A percentile compares a stretch with the other conserved stretches of the same genome.
Conservation (phyloP, 331 rosid genomes). For the Acacia concinna region DNA sequence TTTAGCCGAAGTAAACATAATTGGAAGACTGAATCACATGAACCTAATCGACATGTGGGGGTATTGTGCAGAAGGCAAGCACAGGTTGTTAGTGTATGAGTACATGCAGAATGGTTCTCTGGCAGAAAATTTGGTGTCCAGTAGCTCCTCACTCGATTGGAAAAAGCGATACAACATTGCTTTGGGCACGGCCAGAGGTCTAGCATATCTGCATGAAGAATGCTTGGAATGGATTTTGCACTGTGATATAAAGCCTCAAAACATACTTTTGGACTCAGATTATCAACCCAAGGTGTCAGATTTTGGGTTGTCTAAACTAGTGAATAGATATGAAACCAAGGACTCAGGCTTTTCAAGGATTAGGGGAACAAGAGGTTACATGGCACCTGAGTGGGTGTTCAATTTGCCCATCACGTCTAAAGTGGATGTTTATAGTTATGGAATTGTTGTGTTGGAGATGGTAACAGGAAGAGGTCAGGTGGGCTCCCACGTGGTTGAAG, state of each 20-base stretch:
- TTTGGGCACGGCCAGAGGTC: conserved; percentile 31
- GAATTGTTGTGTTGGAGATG: conserved; percentile 19
- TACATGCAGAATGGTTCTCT: conserved; percentile 26
- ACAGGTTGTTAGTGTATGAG: background rate
- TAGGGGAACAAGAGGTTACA: conserved; percentile 5
- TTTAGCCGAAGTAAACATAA: conserved; percentile 40
- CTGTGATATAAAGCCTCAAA: background rate
- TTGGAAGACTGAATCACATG: conserved; percentile 46
- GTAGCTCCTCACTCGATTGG: conserved; percentile 32
- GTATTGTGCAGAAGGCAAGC: background rate
- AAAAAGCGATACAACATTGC: conserved; percentile 35
- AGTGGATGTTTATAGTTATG: conserved; percentile 18
- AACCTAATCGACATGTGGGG: conserved; percentile 47
- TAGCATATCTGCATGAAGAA: conserved; percentile 13
- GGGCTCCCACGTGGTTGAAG: background rate
- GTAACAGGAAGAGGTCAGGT: background rate
- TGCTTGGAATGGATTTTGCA: background rate
- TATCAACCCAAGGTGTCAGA: background rate
- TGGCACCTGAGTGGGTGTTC: conserved; percentile 11
- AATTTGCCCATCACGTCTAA: conserved; percentile 14
- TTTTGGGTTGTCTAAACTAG: background rate
- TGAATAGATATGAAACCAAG: background rate
- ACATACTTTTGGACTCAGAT: background rate
- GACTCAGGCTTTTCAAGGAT: background rate
- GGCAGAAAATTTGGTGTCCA: conserved; percentile 23